phyloP scores from a whole-genome alignment of 2,329 filamentous ascomycete species.

The Amauroascus verrucosus region DNA sequence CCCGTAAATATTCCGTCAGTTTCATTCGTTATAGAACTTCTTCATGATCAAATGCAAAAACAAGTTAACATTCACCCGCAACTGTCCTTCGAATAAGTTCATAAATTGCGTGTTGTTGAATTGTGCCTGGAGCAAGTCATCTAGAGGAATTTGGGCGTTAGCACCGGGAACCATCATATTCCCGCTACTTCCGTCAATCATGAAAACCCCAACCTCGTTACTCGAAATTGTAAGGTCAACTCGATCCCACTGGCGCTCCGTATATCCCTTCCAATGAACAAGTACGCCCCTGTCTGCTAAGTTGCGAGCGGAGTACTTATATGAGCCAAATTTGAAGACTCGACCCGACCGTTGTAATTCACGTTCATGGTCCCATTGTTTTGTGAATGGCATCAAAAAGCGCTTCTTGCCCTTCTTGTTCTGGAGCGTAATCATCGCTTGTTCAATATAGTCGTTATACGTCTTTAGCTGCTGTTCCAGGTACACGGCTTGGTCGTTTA shows the following conservation, averaged over 20 bases:
- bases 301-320: slow-evolving; percentile 87
- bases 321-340: slow-evolving; percentile 93
- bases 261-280: slow-evolving; percentile 78
- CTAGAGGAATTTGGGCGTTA: slow-evolving; percentile 68
- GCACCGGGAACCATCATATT: slow-evolving; percentile 95
- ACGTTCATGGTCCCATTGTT: slow-evolving; percentile 96
- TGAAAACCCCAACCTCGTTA: slow-evolving; percentile 89
- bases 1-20: slow-evolving; percentile 6
- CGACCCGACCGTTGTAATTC: slow-evolving; percentile 87
- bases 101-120: slow-evolving; percentile 96
- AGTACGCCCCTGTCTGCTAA: slow-evolving; percentile 90
- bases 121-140: slow-evolving; percentile 89
- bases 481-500: slow-evolving; percentile 63
- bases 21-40: slow-evolving; percentile 68
- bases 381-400: slow-evolving; percentile 92
- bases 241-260: slow-evolving; percentile 75
- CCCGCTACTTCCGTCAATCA: slow-evolving; percentile 78
- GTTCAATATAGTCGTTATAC: slow-evolving; percentile 98
- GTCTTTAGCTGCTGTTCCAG: slow-evolving; percentile 91
- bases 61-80: slow-evolving; percentile 91
- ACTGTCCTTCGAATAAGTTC: slow-evolving; percentile 77
- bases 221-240: slow-evolving; percentile 90
- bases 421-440: slow-evolving; percentile 92
- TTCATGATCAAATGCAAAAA: slow-evolving; percentile 95
- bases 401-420: slow-evolving; percentile 93